phyloP scores from a whole-genome alignment of 2,329 filamentous ascomycete genomes.

The Colletotrichum acutatum region DNA sequence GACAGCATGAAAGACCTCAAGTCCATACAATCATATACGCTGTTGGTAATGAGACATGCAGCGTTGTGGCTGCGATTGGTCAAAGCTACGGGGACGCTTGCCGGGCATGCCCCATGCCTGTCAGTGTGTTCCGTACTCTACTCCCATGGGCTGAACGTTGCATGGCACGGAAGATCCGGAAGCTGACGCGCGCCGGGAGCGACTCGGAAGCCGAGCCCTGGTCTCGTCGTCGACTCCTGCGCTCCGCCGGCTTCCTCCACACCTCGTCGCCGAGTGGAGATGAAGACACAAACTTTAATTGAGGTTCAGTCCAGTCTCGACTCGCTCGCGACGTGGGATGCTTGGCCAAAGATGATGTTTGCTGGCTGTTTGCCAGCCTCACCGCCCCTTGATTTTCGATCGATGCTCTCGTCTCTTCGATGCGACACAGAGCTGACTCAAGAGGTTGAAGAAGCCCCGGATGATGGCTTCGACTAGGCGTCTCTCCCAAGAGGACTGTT shows the following conservation, averaged over 20 bases:
- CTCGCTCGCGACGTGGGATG: conserved; percentile 20
- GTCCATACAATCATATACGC: neutral
- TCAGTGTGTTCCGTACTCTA: neutral
- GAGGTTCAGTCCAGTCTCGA: conserved; percentile 26
- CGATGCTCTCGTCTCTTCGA: neutral
- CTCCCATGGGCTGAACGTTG: neutral
- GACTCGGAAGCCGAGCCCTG: conserved; percentile 24
- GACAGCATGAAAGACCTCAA: neutral
- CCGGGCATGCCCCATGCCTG: conserved; percentile 3
- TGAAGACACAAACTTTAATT: conserved; percentile 30
- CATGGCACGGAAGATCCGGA: conserved; percentile 34
- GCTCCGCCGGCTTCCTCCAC: conserved; percentile 18
- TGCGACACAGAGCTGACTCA: conserved; percentile 16
- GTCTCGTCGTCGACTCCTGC: neutral
- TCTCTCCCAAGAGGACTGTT: neutral
- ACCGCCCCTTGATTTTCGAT: conserved; percentile 9
- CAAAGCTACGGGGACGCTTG: neutral
- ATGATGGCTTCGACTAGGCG: conserved; percentile 12
- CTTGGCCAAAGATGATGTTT: conserved; percentile 2
- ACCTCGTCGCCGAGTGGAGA: conserved; percentile 8
- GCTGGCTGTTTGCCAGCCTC: conserved; percentile 19
- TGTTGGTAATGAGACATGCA: neutral
- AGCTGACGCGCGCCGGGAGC: conserved; percentile 32
- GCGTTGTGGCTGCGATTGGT: conserved; percentile 21
- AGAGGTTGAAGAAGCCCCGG: neutral